Evolutionary conservation across 768 basidiomycete species (phyloP).

Genomic region (Peribolospora kevripleyi): DNA sequence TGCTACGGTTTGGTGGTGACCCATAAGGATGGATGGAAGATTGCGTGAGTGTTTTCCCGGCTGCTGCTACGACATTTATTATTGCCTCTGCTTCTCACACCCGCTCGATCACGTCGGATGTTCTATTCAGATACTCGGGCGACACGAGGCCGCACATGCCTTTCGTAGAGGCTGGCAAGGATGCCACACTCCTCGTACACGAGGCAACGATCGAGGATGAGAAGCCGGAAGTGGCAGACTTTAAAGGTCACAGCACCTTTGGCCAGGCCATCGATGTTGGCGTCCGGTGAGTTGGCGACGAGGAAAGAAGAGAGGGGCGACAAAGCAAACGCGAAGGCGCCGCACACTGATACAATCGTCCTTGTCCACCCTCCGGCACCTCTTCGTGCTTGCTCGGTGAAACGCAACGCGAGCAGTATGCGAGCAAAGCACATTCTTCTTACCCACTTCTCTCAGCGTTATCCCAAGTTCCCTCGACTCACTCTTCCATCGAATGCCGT

Average conservation of each 20-base stretch:
- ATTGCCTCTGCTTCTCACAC: not conserved
- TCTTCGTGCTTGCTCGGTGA: not conserved
- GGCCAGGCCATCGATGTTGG: slow-evolving; percentile 66
- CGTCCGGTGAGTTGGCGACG: slow-evolving; percentile 27
- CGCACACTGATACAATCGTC: not conserved
- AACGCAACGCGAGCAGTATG: slow-evolving; percentile 33
- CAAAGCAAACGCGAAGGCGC: no score
- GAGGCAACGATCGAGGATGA: slow-evolving; percentile 84
- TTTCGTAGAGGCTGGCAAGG: slow-evolving; percentile 37
- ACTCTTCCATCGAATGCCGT: slow-evolving; percentile 9
- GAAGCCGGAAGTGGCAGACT: slow-evolving; percentile 36
- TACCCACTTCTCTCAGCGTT: slow-evolving; percentile 85
- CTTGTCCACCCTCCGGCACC: not conserved
- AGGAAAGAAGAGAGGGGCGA: not conserved
- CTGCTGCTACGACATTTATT: not conserved
- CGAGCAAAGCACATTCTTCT: slow-evolving; percentile 58
- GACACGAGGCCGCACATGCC: slow-evolving; percentile 59
- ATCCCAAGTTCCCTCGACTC: slow-evolving; percentile 57
- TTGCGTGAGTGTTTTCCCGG: slow-evolving; percentile 30
- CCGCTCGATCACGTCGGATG: not conserved
- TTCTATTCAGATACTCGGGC: slow-evolving; percentile 47
- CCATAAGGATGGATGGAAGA: slow-evolving; percentile 49
- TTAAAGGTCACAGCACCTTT: slow-evolving; percentile 72
- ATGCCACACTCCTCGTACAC: slow-evolving; percentile 66
- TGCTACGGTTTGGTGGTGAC: slow-evolving; percentile 49